Evolutionary conservation across 2,329 filamentous ascomycete species (phyloP).

Genomic region (Trichoderma gracile): DNA sequence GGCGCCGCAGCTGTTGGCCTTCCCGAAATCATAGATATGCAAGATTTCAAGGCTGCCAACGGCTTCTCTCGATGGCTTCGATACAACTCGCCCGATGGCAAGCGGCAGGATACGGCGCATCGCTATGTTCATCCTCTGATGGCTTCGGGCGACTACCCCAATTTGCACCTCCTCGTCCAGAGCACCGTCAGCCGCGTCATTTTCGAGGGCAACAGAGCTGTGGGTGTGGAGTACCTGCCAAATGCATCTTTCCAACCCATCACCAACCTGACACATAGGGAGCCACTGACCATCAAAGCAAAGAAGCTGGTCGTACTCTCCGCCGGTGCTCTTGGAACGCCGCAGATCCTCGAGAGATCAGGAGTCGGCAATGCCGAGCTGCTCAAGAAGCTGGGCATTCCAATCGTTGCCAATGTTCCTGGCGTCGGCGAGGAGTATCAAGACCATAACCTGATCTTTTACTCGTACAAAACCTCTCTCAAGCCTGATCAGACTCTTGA

Average conservation of each 20-base stretch:
- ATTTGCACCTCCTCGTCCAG: conserved; percentile 60
- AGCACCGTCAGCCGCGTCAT: conserved; percentile 57
- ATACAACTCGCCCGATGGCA: conserved; percentile 51
- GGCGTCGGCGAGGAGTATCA: conserved; percentile 57
- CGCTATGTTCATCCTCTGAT: conserved; percentile 45
- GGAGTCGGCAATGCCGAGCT: conserved; percentile 57
- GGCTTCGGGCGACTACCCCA: conserved; percentile 46
- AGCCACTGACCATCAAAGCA: conserved; percentile 32
- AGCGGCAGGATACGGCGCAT: conserved; percentile 59
- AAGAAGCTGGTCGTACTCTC: conserved; percentile 37
- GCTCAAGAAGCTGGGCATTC: conserved; percentile 50
- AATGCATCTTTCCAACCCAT: conserved; percentile 36
- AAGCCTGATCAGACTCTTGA: conserved; percentile 47
- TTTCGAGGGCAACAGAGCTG: conserved; percentile 53
- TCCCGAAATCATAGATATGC: conserved; percentile 53
- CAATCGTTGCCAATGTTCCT: conserved; percentile 48
- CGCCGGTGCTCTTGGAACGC: conserved; percentile 54
- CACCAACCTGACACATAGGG: conserved; percentile 21
- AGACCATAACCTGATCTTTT: conserved; percentile 57
- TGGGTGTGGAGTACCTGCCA: conserved; percentile 60
- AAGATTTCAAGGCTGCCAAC: conserved; percentile 48
- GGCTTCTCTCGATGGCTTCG: conserved; percentile 35
- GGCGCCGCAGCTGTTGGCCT: conserved; percentile 48
- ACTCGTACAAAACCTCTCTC: conserved; percentile 47
- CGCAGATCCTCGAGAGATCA: conserved; percentile 61